Base-by-base conservation (phyloP, 768 basidiomycete species). In the Kondoa subrosea region DNA sequence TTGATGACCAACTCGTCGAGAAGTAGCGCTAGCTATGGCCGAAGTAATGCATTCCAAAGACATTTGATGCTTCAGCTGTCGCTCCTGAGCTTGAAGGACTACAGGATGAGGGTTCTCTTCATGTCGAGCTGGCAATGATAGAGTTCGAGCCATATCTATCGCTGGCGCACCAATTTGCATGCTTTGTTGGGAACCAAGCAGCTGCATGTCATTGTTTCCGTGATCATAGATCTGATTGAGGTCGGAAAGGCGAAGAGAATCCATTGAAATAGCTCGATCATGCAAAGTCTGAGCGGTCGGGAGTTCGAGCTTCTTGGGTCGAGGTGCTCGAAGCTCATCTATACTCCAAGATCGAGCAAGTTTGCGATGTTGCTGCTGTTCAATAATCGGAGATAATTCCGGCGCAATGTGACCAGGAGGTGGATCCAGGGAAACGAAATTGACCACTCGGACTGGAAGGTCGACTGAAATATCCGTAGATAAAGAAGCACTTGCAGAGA, bases 341-440 rank as follows among this genome's bases (percentile, higher is more conserved):
- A 25, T 60, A 25, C 58, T 30, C 25, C 25, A 60, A 4, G 25
- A 30, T 26, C 29, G 58, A 8, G 58, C 58, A 4, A 25, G 25
- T 56, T 17, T 4, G 30, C 40, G 27, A 56, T 21, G 30, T 66
- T 60, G 21, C 12, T 67, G 65, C 66, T 67, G 61, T 16, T 70
- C 3, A 56, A 68, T 29, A 71, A 66, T 32, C 66, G 69, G 57
- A 4, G 68, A 26, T n/a, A 34, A 16, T 16, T 56, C 4, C 31
- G 30, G 14, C 8, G 71, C 69, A 25, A 67, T 15, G n/a, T 74
- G 73, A 1, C 72, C 77, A 0, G 85, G 85, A 15, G 86, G 86
- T 26, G 89, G 88, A 75, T 92, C 89, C 70, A 95, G 80, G 15
- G 90, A 91, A 31, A 91, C 77, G 77, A 89, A 88, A 75, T 86